A percentile compares a stretch with the other conserved stretches of the same genome.
phyloP scores from a whole-genome alignment of 352 stramenopile species.

The Phytophthora boehmeriae region DNA sequence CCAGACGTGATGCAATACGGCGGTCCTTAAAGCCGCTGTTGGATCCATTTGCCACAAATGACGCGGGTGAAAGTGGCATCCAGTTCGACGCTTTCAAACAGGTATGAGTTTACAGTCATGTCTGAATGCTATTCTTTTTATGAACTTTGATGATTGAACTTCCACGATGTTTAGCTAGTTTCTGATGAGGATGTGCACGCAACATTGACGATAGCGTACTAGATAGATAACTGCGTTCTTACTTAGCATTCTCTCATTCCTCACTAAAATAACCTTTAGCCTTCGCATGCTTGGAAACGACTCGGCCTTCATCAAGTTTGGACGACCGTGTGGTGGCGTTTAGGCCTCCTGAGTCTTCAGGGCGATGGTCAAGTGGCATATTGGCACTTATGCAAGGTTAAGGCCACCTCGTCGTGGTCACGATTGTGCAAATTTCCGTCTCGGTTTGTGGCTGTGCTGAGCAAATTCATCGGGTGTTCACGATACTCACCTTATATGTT shows the following conservation, averaged over 20 bases:
- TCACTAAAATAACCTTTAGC: constrained; percentile 26
- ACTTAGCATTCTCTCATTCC: neutral
- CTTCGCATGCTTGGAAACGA: constrained; percentile 25
- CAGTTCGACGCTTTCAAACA: constrained; percentile 21
- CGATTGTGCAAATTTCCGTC: constrained; percentile 66
- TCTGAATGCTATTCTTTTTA: neutral
- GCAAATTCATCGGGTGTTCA: neutral
- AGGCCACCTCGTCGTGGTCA: constrained; percentile 60
- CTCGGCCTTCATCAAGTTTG: constrained; percentile 7
- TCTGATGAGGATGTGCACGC: constrained; percentile 16
- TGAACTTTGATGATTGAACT: neutral
- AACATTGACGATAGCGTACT: constrained; percentile 25
- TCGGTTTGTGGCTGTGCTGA: constrained; percentile 33
- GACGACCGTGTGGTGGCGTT: neutral
- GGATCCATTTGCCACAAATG: constrained; percentile 10
- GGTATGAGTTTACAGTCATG: constrained; percentile 12
- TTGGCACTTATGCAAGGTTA: constrained; percentile 76
- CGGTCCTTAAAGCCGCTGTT: constrained; percentile 20
- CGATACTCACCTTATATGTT: neutral
- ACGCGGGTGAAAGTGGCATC: constrained; percentile 1
- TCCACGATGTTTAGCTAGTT: constrained; percentile 12
- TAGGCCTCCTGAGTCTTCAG: neutral
- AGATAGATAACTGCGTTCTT: neutral
- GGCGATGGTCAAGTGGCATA: constrained; percentile 76
- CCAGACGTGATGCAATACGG: neutral